Conservation (phyloP, 805 yeast species). For the Pichia occidentalis region DNA sequence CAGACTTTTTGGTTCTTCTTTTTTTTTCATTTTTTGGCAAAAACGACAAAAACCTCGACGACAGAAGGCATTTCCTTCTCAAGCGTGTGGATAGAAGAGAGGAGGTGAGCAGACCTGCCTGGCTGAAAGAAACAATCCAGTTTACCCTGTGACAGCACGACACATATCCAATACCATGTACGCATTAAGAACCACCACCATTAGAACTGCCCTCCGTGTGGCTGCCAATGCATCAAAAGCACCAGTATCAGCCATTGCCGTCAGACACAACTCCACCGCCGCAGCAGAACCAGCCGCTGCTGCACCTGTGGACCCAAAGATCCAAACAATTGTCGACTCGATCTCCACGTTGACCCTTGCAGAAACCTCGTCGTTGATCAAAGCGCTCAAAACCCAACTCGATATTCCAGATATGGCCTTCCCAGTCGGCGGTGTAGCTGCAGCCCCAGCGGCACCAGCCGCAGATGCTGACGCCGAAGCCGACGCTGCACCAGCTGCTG, state of each 20-base stretch:
- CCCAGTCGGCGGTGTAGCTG: conserved; percentile 61
- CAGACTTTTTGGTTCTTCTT: not conserved
- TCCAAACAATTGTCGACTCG: conserved; percentile 78
- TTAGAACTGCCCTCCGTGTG: conserved; percentile 9
- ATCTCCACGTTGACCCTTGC: conserved; percentile 85
- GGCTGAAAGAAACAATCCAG: too few species aligned
- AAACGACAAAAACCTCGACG: too few species aligned
- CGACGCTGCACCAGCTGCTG: conserved; percentile 70
- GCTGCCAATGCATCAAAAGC: conserved; percentile 4
- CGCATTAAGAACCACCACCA: conserved; percentile 12
- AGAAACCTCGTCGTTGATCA: conserved; percentile 84
- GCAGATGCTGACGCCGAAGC: conserved; percentile 66
- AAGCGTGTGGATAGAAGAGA: too few species aligned
- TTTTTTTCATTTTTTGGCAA: conserved; percentile 2
- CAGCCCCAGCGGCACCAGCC: conserved; percentile 56
- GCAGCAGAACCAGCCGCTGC: conserved; percentile 21
- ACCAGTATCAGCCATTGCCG: conserved; percentile 9
- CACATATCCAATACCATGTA: conserved; percentile 3
- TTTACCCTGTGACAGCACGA: not conserved
- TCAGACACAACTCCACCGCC: conserved; percentile 45
- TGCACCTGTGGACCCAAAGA: conserved; percentile 76
- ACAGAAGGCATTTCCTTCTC: too few species aligned
- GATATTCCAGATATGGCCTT: conserved; percentile 91
- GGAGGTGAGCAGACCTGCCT: too few species aligned
- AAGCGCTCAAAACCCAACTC: conserved; percentile 71